Base-by-base conservation (phyloP, 2,329 filamentous ascomycete genomes). In the Nemania sp. region DNA sequence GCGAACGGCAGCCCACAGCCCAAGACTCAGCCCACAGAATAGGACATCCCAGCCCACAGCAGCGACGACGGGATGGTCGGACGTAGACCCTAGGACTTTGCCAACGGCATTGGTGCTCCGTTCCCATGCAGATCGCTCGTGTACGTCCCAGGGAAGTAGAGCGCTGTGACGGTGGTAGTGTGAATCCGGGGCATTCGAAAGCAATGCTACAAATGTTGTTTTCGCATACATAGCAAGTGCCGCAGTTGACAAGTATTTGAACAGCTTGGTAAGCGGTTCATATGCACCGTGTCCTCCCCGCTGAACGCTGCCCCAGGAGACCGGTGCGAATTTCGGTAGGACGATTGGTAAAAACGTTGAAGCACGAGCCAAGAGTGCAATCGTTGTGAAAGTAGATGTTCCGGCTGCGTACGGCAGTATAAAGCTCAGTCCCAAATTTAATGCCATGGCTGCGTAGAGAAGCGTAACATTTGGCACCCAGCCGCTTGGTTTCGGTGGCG, bases 21-120 rank as follows among this genome's bases (percentile, higher is more conserved):
- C 76, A n/a, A 85, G 66, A 51, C 77, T 80, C 12, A 81, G 54
- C 1, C 74, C 72, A 19, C 78, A 81, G 30, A 85, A 71, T 12
- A 87, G 64, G 1, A 83, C 82, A 66, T 88, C 84, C 68, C 78
- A 79, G 5, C 78, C 80, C 0, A 80, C 79, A 15, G 76, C 78
- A 17, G 78, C 77, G 24, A 86, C 77, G 19, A 77, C 79, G 0
- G 83, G 83, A 63, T 87, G 81, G 47, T 80, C 80, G 54, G 73
- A 74, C 45, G 81, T 73, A 1, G 79, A 77, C 34, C 74, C 77
- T 22, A 80, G 72, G 11, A 81, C 68, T 64, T 72, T 76, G 41
- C 70, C 73, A 12, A 78, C 50, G 3, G 77, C 75, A 20, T 70
- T 77, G 11, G 74, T 73, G 43, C 72, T 74, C 19, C 75, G 76